Base-by-base conservation (phyloP, 2,329 filamentous ascomycete species). In the Arthrobotrys sinensis region DNA sequence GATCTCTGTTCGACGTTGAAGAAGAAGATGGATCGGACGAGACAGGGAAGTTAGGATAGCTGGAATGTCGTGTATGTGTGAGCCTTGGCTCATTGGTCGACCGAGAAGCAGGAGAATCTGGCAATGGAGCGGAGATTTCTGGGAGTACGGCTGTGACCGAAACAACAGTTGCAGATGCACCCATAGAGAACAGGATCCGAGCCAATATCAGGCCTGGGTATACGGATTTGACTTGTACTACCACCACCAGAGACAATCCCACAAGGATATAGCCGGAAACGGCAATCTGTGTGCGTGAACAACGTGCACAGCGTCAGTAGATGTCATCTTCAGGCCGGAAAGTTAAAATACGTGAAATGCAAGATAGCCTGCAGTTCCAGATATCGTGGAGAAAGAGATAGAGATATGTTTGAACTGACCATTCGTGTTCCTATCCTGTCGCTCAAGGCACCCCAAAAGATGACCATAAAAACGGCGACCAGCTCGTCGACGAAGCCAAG, bases 121-220 rank as follows among this genome's bases (percentile, higher is more conserved):
- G 62, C 14, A 21, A 62, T 16, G 80, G 80, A 38, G 57, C 82
- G 34, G 89, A 89, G 85, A 92, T 90, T 32, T 88, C 91, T 0
- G 96, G 96, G 24, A 99, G 87, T 53, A 97, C 93, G 2, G 96
- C 96, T 7, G 96, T 98, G 83, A 94, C 88, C 92, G 76, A 75
- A 69, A 79, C 76, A 10, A 73, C 68, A 6, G 76, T 90, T 21
- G 95, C 96, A n/a, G 94, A 94, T 19, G 93, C 96, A 24, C 96
- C 96, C 16, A 97, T 82, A 80, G 94, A 96, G 85, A 99, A 99
- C 69, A 96, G 86, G 63, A 98, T 86, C 80, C 96, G 89, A 68
- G 92, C 94, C 48, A 97, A 86, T 68, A 98, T 86, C 81, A 99
- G 86, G 83, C 97, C 91, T 8, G 96, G 95, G 85, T 97, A 97